Evolutionary conservation across 768 basidiomycete genomes (phyloP), one percentile per base, ranked within the genome.

Genomic region (Mycena metata): DNA sequence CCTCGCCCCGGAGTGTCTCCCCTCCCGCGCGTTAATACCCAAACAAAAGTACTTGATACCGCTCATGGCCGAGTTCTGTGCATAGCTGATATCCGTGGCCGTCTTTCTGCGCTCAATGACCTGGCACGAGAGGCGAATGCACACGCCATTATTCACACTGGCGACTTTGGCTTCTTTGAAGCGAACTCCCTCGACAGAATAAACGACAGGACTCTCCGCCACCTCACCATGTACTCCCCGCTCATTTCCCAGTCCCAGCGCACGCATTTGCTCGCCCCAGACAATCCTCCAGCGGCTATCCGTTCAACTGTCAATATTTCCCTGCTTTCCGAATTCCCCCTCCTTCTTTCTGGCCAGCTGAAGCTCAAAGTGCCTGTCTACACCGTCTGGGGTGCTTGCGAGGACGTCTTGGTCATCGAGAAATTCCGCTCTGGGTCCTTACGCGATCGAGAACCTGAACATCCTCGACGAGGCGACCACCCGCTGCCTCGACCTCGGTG

Each of bases 121-220:
- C 89, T 98, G 60, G 96, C 96, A 19, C 83, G 91, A 51, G 95
- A 98, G 73, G 90, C 89, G 64, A 92, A 93, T 76, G 98, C 96
- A 24, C 88, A 91, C 66, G 97, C 96, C 19, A 91, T 98, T 78
- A 94, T 99, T 66, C 97, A 99, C 78, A 97, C 96, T 0, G 98
- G 98, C 60, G 98, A 99, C 83, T 99, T 99, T 89, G 98, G 98
- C 66, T 98, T 99, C 83, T 98, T 97, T 79, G 94, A 96, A 79
- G 83, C 88, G 33, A 84, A 84, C 70, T 95, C 94, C 78, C 85
- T 97, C 57, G 91, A 94, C 19, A 85, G 95, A 73, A 98, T 99
- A 81, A 94, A 93, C 75, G 96, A 99, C 87, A 90, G 95, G 72
- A 98, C 97, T 33, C 90, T 99, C 33, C 93, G 96, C 75, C 98